Base-by-base conservation (phyloP, 495 filamentous ascomycete genomes). In the Penicillium dipodomyicola region DNA sequence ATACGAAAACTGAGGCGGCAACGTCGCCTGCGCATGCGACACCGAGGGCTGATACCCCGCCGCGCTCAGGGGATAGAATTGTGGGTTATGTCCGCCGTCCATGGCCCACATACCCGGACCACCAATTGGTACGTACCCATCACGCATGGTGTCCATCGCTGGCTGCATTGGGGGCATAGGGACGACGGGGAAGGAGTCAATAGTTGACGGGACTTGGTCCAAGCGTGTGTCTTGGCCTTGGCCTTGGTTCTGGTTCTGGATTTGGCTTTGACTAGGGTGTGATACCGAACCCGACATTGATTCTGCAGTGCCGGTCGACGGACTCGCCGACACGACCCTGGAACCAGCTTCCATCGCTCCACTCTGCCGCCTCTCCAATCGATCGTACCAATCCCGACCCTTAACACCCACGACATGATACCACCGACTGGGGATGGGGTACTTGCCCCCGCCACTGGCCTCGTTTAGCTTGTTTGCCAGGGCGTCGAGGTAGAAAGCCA, bases 401-500 rank as follows among this genome's bases (percentile, higher is more conserved):
- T 69, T 73, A 27, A 72, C 64, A 4, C 61, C 74, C 15, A 77
- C 57, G 14, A 75, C 64, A 37, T 68, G 65, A 25, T 67, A 65
- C 74, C 74, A 77, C 49, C 72, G 68, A 51, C 59, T 62, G 4
- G 74, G 74, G 30, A 75, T 71, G 47, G 61, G 67, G 49, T 72
- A 77, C 48, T 77, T 73, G 12, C 63, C 60, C 9, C 65, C 67
- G 1, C 63, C 70, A 58, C 71, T 70, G 5, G 77, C 76, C 46
- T 78, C 73, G 27, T 62, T 60, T 5, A 79, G 63, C 53, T 64
- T 72, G 22, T 61, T 60, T 10, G 72, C 67, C 33, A 80, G 56
- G 12, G 68, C 65, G 20, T 77, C 68, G 2, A 83, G 65, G 57
- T 82, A 83, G 37, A 65, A 70, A 12, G 70, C 72, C 15, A 79